Conservation (phyloP, 176 grass and related monocot genomes). For the Carex scoparia region DNA sequence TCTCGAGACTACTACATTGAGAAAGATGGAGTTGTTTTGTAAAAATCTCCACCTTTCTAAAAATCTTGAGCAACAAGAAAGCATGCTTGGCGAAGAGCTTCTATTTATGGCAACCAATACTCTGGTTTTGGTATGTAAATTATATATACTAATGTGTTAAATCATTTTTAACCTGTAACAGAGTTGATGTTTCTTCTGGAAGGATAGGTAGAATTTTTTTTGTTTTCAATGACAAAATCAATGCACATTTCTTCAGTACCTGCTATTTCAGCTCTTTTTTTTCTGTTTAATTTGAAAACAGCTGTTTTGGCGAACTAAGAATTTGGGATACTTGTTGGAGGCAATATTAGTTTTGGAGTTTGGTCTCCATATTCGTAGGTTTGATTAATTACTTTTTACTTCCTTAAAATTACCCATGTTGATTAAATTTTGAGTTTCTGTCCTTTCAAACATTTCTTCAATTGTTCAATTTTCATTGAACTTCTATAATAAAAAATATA, state of each 20-base stretch:
- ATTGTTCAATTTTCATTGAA: not conserved
- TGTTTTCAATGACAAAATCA: not conserved
- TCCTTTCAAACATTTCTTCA: not conserved
- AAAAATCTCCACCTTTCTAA: conserved; percentile 76
- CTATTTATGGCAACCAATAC: conserved; percentile 77
- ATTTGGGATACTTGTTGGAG: conserved; percentile 80
- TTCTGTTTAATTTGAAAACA: conserved; percentile 39
- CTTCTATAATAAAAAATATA: not conserved
- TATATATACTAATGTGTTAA: conserved; percentile 23
- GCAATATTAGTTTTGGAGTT: conserved; percentile 91
- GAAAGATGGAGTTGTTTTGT: conserved; percentile 73
- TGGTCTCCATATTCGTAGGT: conserved; percentile 82
- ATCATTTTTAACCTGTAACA: not conserved
- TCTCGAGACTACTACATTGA: conserved; percentile 54
- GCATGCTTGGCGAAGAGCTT: conserved; percentile 92
- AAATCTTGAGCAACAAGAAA: conserved; percentile 91
- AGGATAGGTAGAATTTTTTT: not conserved
- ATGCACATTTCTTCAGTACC: not conserved
- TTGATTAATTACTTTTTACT: conserved; percentile 17
- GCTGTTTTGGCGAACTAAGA: conserved; percentile 92
- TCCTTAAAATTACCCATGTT: not conserved
- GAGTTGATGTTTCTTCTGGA: not conserved
- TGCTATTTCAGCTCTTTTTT: not conserved
- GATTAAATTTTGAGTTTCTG: not conserved
- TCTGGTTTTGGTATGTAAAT: conserved; percentile 62